phyloP scores from a whole-genome alignment of 768 basidiomycete species.

The Calocybe cyanea region DNA sequence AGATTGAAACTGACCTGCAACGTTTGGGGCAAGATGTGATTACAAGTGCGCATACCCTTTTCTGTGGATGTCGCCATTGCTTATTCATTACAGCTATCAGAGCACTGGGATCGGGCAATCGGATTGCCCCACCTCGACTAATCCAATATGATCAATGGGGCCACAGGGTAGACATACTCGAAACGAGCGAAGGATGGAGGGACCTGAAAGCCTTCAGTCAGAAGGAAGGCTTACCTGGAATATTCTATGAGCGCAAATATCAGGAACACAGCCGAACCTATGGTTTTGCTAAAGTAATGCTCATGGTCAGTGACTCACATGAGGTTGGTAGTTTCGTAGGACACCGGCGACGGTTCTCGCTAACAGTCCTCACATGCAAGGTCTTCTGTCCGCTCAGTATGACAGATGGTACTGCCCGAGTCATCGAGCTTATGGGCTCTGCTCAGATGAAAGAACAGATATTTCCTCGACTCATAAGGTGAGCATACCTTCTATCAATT shows the following conservation, averaged over 20 bases:
- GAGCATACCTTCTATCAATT: background rate
- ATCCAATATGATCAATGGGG: conserved; percentile 79
- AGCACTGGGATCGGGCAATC: conserved; percentile 38
- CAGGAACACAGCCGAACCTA: conserved; percentile 58
- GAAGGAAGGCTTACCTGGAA: conserved; percentile 62
- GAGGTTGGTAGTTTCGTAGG: conserved; percentile 35
- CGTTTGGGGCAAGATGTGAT: conserved; percentile 54
- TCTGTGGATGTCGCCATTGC: background rate
- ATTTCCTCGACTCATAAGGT: conserved; percentile 62
- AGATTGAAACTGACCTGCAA: conserved; percentile 59
- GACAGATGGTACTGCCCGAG: conserved; percentile 76
- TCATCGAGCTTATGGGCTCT: conserved; percentile 64
- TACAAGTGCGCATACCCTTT: conserved; percentile 35
- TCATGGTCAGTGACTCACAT: conserved; percentile 63
- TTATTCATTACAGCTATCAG: conserved; percentile 44
- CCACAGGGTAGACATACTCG: conserved; percentile 56
- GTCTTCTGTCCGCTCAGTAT: conserved; percentile 73
- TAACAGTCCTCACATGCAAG: conserved; percentile 24
- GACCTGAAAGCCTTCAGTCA: conserved; percentile 58
- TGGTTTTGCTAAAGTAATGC: conserved; percentile 60
- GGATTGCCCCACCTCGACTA: conserved; percentile 46
- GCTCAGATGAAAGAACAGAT: conserved; percentile 55
- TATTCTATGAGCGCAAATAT: conserved; percentile 64
- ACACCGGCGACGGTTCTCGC: background rate
- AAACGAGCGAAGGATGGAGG: conserved; percentile 74